A percentile compares a stretch with the other conserved stretches of the same genome.
Evolutionary conservation across 31 red algal species (phyloP).

Genomic region (Odonthalia washingtoniensis): DNA sequence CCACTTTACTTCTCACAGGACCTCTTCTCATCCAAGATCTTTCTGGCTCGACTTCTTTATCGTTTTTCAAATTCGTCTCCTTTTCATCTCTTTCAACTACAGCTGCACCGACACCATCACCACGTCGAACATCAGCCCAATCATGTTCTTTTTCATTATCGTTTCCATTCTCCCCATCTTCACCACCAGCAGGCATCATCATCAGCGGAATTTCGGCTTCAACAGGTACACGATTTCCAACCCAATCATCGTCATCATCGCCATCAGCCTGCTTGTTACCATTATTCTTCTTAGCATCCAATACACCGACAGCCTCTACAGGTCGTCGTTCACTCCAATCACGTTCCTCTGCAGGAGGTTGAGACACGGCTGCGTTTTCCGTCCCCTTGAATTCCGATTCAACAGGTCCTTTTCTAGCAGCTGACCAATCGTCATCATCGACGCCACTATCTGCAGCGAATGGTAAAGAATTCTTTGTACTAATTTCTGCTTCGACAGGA

Average conservation of each 20-base stretch:
- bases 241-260: constrained; percentile 56
- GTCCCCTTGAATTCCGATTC: constrained; percentile 36
- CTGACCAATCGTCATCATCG: constrained; percentile 42
- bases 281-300: neutral
- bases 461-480: neutral
- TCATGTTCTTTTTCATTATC: neutral
- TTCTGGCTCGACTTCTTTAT: neutral
- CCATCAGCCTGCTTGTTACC: no score
- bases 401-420: constrained; percentile 52
- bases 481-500: constrained; percentile 48
- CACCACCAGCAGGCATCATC: neutral
- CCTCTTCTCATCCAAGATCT: neutral
- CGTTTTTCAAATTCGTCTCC: no score
- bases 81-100: neutral
- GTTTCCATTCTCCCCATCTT: neutral
- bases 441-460: neutral
- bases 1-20: neutral
- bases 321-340: constrained; percentile 59
- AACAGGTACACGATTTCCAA: constrained; percentile 36
- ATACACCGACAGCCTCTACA: constrained; percentile 35
- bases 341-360: constrained; percentile 31
- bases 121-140: neutral
- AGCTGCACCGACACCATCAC: neutral
- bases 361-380: no score
- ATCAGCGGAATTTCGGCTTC: constrained; percentile 42